Percentiles rank a stretch among this genome's conserved stretches.
Evolutionary conservation across 768 basidiomycete genomes (phyloP).

Genomic region (Sporobolomyces roseus): DNA sequence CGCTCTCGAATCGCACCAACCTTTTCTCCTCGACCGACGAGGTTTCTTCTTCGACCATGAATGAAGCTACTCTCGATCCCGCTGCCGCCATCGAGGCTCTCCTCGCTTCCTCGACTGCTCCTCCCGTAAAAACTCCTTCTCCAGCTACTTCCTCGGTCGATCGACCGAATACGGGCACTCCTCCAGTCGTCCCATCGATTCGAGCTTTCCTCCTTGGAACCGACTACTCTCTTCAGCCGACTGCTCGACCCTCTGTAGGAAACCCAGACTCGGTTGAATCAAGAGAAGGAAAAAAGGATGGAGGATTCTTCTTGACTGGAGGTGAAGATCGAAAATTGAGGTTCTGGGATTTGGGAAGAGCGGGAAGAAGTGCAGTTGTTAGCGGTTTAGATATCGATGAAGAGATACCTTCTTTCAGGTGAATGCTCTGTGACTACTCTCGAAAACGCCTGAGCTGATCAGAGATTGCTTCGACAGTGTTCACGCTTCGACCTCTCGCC

Average conservation of each 20-base stretch:
- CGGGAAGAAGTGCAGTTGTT: conserved; percentile 70
- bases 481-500: conserved; percentile 48
- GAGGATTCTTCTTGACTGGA: conserved; percentile 69
- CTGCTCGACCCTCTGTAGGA: conserved; percentile 8
- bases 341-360: conserved; percentile 75
- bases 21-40: conserved; percentile 17
- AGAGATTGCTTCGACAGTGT: conserved; percentile 15
- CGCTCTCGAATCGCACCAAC: conserved; percentile 21
- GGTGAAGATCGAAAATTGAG: conserved; percentile 85
- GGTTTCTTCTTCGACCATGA: conserved; percentile 5
- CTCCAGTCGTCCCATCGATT: conserved; percentile 13
- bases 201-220: conserved; percentile 37
- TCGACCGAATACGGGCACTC: background rate
- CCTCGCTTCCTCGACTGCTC: conserved; percentile 26
- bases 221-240: conserved; percentile 35
- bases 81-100: conserved; percentile 43
- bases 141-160: too few species aligned
- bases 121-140: background rate
- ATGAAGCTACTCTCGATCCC: conserved; percentile 28
- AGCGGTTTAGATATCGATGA: conserved; percentile 72
- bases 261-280: background rate
- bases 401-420: conserved; percentile 74
- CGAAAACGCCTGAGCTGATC: background rate
- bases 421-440: conserved; percentile 29
- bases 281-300: conserved; percentile 10